phyloP scores from a whole-genome alignment of 2,329 filamentous ascomycete species.

The Microsporum ferrugineum region DNA sequence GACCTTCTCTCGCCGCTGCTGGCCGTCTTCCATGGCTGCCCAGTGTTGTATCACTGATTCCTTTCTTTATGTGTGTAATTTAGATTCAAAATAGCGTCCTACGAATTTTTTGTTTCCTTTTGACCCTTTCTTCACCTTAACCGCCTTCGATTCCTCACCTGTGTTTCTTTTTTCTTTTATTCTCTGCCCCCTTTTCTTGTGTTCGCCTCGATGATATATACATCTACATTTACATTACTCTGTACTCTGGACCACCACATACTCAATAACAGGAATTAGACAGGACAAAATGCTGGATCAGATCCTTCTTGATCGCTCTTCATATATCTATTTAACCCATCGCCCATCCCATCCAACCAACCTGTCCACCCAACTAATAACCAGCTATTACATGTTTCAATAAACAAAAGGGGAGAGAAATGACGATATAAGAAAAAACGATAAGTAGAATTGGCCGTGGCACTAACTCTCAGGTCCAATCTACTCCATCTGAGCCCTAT shows the following conservation, averaged over 20 bases:
- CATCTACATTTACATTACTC: neutral
- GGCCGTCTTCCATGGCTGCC: neutral
- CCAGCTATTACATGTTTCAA: neutral
- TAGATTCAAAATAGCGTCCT: constrained; percentile 3
- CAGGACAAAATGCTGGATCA: neutral
- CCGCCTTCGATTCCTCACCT: no score
- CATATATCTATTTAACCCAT: neutral
- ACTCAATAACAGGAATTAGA: neutral
- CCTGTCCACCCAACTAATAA: neutral
- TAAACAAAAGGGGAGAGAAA: neutral
- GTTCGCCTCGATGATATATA: neutral
- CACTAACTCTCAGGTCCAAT: neutral
- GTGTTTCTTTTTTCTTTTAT: neutral
- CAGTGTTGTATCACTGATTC: constrained; percentile 2
- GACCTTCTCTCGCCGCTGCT: neutral
- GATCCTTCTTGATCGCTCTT: neutral
- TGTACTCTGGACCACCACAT: neutral
- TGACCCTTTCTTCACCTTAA: neutral
- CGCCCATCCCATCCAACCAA: neutral
- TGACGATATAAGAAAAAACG: neutral
- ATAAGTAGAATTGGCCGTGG: neutral
- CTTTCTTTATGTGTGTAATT: constrained; percentile 3
- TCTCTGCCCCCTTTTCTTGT: neutral
- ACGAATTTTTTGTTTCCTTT: neutral
- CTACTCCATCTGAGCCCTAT: neutral